Evolutionary conservation across 805 yeast species (phyloP).

Genomic region (Saccharomycopsis microspora): DNA sequence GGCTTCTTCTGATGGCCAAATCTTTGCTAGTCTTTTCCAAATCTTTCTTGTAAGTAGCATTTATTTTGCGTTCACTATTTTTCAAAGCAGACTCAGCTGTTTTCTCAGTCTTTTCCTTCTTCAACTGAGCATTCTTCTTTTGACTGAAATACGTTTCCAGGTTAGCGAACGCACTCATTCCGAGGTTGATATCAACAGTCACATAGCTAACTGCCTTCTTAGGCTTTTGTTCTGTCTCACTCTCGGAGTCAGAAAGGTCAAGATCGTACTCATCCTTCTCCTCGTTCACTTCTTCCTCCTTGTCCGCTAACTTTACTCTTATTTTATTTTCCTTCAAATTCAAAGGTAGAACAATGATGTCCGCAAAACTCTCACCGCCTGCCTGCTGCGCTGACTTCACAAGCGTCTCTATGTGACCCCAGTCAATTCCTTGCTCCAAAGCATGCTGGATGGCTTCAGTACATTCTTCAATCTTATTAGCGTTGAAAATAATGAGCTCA

Average conservation of each 20-base stretch:
- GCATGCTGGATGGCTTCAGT: constrained; percentile 53
- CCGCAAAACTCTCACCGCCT: constrained; percentile 49
- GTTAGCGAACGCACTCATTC: constrained; percentile 76
- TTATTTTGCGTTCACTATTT: constrained; percentile 71
- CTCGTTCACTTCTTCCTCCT: constrained; percentile 28
- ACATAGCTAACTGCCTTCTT: constrained; percentile 22
- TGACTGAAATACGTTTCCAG: constrained; percentile 72
- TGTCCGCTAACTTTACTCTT: constrained; percentile 40
- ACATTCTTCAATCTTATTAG: constrained; percentile 63
- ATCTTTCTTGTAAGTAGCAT: constrained; percentile 54
- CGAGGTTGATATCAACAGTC: constrained; percentile 54
- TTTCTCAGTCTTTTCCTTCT: constrained; percentile 71
- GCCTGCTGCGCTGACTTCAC: constrained; percentile 58
- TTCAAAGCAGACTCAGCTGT: constrained; percentile 69
- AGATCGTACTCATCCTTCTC: constrained; percentile 18
- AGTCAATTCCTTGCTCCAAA: constrained; percentile 80
- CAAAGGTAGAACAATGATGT: constrained; percentile 51
- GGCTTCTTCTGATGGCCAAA: constrained; percentile 39
- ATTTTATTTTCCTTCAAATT: constrained; percentile 61
- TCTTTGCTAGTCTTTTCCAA: constrained; percentile 46
- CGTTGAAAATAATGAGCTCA: constrained; percentile 55
- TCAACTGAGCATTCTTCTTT: constrained; percentile 63
- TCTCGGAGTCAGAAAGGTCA: constrained; percentile 14
- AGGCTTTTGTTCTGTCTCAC: constrained; percentile 15
- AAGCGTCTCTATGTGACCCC: constrained; percentile 77